Conservation (phyloP, 2,329 filamentous ascomycete species). For the Paraphaeosphaeria minitans region DNA sequence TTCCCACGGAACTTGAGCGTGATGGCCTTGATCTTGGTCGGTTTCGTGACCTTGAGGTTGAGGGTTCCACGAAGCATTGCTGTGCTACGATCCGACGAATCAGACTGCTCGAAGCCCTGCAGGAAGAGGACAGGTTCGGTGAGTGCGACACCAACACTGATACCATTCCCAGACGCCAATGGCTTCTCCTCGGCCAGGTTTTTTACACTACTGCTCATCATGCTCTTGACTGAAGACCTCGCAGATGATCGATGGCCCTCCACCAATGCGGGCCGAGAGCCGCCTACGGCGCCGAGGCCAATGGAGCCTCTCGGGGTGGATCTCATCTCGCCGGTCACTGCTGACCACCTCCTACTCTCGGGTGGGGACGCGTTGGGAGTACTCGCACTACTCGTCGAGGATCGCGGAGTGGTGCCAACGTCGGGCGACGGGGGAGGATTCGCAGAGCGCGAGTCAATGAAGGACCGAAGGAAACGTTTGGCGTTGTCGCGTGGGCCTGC, state of each 20-base stretch:
- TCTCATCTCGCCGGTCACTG: constrained; percentile 44
- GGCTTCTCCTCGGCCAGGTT: constrained; percentile 64
- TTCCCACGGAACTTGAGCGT: constrained; percentile 84
- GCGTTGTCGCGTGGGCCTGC: constrained; percentile 56
- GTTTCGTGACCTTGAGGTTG: constrained; percentile 81
- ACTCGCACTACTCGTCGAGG: constrained; percentile 38
- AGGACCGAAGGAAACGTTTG: constrained; percentile 55
- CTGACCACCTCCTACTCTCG: constrained; percentile 32
- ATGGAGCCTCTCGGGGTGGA: constrained; percentile 48
- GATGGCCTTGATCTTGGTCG: constrained; percentile 89
- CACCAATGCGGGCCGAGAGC: constrained; percentile 48
- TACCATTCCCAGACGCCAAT: constrained; percentile 76
- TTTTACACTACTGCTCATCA: constrained; percentile 38
- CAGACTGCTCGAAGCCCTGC: constrained; percentile 76
- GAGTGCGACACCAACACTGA: constrained; percentile 73
- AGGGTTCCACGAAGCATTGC: constrained; percentile 86
- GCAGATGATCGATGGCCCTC: constrained; percentile 49
- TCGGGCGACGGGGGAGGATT: constrained; percentile 25
- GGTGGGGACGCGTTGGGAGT: constrained; percentile 35
- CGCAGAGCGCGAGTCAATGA: constrained; percentile 48
- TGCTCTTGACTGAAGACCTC: constrained; percentile 39
- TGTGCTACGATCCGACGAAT: constrained; percentile 67
- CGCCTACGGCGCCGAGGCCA: constrained; percentile 43
- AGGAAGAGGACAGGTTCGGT: constrained; percentile 83
- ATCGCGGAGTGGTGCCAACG: constrained; percentile 29